Percentiles rank a stretch among this genome's conserved stretches.
phyloP scores from a whole-genome alignment of 306 rosid genomes.

The Oxytropis ochrocephala region DNA sequence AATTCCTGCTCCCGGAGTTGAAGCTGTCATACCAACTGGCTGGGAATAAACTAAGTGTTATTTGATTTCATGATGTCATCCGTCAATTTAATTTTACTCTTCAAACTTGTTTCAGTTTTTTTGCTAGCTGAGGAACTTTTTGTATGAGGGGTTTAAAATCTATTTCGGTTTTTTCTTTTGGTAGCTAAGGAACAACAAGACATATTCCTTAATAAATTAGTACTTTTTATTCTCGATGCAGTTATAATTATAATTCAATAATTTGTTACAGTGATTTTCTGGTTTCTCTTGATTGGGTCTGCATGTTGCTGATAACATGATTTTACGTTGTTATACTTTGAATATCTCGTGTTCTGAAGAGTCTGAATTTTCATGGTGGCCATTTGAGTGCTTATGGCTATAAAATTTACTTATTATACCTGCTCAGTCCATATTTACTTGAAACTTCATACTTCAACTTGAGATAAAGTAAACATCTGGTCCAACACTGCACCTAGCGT shows the following conservation, averaged over 20 bases:
- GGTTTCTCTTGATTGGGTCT: too few species aligned
- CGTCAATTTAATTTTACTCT: background rate
- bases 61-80: background rate
- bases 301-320: background rate
- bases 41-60: constrained; percentile 22
- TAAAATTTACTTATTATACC: too few species aligned
- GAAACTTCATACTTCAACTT: too few species aligned
- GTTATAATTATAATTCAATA: background rate
- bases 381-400: background rate
- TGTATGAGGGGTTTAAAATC: too few species aligned
- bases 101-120: background rate
- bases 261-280: background rate
- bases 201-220: too few species aligned
- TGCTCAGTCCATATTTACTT: too few species aligned
- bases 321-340: background rate
- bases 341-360: background rate
- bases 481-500: too few species aligned
- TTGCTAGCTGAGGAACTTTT: constrained; percentile 1
- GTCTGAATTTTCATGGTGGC: background rate
- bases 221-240: background rate
- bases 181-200: constrained; percentile 2
- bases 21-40: constrained; percentile 15
- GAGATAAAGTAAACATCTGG: too few species aligned
- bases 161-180: background rate
- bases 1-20: background rate